Base-by-base conservation (phyloP, 2,329 filamentous ascomycete genomes). In the Trichoderma breve region DNA sequence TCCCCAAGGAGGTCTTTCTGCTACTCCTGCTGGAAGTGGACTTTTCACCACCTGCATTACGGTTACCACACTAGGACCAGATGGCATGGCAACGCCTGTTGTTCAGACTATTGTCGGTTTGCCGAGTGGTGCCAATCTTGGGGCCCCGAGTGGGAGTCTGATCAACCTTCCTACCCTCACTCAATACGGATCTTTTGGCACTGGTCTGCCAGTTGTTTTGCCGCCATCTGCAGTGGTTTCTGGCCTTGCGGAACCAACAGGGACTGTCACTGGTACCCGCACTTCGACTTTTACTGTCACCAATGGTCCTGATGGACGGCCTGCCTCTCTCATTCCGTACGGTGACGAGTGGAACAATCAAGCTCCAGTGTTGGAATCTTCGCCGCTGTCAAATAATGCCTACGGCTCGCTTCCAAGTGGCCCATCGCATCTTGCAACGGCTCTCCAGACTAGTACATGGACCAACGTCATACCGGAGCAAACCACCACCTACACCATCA, bases 401-500 rank as follows among this genome's bases (percentile, higher is more conserved):
- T 80, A 80, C 62, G 78, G 76, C 57, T 73, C 75, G 64, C 47
- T 74, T 21, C 73, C 75, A 15, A 12, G 1, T 51, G 47, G 36
- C 15, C 30, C 64, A 39, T 65, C 71, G 3, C 66, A 55, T 47
- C 72, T 73, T 28, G 60, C 64, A 62, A 74, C 75, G 3, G 74
- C 74, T 8, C 72, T 82, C 3, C 76, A 79, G 24, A 83, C 81
- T 8, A 80, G 78, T 63, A 83, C 81, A 24, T 83, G 82, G 80
- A 78, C 79, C 70, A 84, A 84, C 36, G 67, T 83, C 61, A 80
- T 84, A 30, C 75, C 77, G 2, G 80, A 81, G 57, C 76, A 78
- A 36, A 83, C 82, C 3, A 84, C 82, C 6, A 83, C 82, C 1
- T 82, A 82, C 73, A 82, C 80, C 1, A 75, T 83, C 67, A 78